Percentiles rank a stretch among this genome's conserved stretches.
These are phyloP conservation scores for Moesziomyces sp. DNA, from an alignment of 1,284 basidiomycete genomes.

Conservation along the genomic window DNA sequence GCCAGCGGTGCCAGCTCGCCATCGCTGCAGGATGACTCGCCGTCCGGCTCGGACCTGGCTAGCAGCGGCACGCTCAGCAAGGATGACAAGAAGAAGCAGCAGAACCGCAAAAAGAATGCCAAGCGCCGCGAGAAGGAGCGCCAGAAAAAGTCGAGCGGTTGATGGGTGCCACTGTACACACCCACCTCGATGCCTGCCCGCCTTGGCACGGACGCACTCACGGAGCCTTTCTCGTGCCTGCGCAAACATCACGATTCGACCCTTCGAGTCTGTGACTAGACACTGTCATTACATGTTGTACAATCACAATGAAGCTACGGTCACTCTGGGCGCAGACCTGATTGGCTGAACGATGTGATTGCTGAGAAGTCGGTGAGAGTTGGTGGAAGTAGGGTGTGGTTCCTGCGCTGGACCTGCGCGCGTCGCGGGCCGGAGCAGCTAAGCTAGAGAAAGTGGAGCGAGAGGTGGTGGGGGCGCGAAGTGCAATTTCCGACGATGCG, in stretches of 20 bases:
- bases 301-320: neutral
- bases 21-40: conserved; percentile 29
- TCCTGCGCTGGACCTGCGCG: neutral
- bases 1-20: conserved; percentile 30
- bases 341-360: neutral
- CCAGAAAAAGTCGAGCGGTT: conserved; percentile 27
- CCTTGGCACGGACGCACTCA: conserved; percentile 2
- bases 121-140: conserved; percentile 47
- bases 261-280: neutral
- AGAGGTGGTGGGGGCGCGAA: no score
- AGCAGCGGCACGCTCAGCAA: conserved; percentile 34
- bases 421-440: neutral
- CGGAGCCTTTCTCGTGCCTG: no score
- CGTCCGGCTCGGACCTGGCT: conserved; percentile 35
- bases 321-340: neutral
- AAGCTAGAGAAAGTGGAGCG: no score
- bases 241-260: no score
- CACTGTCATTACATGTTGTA: neutral
- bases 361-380: neutral
- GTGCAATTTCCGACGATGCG: no score
- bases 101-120: conserved; percentile 47
- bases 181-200: neutral
- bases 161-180: neutral
- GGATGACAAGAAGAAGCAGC: conserved; percentile 42
- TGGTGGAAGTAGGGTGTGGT: neutral